Evolutionary conservation across 441 rosid species (phyloP).

Genomic region (Raphanus hybrid): DNA sequence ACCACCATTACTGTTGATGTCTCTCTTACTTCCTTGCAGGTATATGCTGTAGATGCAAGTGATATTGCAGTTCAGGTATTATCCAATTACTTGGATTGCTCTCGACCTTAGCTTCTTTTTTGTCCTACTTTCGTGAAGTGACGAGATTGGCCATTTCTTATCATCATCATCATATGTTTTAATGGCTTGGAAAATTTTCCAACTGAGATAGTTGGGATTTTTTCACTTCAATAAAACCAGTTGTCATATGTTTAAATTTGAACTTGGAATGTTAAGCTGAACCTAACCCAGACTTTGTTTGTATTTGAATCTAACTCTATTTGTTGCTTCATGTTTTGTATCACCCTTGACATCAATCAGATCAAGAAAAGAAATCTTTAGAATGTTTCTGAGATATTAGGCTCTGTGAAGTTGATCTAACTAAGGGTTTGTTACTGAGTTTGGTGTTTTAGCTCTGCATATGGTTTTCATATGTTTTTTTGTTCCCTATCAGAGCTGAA

Average conservation of each 20-base stretch:
- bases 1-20: slow-evolving; percentile 5
- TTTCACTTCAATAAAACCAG: neutral
- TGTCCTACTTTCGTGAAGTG: neutral
- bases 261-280: slow-evolving; percentile 10
- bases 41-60: slow-evolving; percentile 98
- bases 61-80: slow-evolving; percentile 95
- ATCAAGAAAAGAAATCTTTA: too few species aligned
- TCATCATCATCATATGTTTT: neutral
- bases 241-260: neutral
- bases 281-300: too few species aligned
- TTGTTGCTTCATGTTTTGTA: too few species aligned
- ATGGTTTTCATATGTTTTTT: neutral
- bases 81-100: slow-evolving; percentile 13
- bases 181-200: slow-evolving; percentile 5
- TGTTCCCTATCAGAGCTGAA: slow-evolving; percentile 1
- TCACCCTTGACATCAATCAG: too few species aligned
- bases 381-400: too few species aligned
- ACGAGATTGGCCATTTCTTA: slow-evolving; percentile 3
- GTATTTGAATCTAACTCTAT: too few species aligned
- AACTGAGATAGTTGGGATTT: neutral
- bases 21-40: slow-evolving; percentile 55
- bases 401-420: too few species aligned
- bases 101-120: neutral
- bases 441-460: slow-evolving; percentile 22
- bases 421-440: neutral